Conservation (phyloP, 257 asterid species). For the Solanum stenotomum region DNA sequence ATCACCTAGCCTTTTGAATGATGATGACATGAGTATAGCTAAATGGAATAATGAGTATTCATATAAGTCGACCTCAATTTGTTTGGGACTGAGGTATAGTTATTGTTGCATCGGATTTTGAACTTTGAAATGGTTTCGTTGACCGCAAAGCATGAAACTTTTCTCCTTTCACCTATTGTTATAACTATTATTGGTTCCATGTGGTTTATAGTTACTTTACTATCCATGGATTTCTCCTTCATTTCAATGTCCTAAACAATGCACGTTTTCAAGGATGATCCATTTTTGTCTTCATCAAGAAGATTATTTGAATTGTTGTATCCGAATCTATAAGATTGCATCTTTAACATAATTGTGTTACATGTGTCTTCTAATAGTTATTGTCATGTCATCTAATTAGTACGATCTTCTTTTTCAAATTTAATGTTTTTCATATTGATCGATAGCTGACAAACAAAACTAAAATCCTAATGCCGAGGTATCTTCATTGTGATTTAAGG, state of each 20-base stretch:
- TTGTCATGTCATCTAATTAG: not conserved
- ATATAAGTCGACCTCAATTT: not conserved
- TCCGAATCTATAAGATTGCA: not conserved
- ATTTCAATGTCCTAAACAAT: not conserved
- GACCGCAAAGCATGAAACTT: not conserved
- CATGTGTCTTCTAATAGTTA: not conserved
- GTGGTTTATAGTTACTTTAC: not conserved
- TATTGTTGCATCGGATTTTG: not conserved
- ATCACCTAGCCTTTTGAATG: not conserved
- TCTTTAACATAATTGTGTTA: not conserved
- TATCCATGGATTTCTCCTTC: not conserved
- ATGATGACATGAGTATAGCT: not conserved
- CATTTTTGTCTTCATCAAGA: not conserved
- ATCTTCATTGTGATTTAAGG: not conserved
- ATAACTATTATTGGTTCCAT: not conserved
- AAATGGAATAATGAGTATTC: not conserved
- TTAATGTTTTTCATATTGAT: not conserved
- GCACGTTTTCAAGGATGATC: not conserved
- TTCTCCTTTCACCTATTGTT: not conserved
- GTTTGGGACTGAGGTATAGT: not conserved
- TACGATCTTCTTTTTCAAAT: not conserved
- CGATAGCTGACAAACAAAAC: not conserved
- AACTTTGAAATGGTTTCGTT: not conserved
- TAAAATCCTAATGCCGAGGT: not conserved
- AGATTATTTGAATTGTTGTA: not conserved